These are phyloP conservation scores for Nitzschia inconspicua DNA, from an alignment of 108 stramenopile species.

Conservation along the genomic window DNA sequence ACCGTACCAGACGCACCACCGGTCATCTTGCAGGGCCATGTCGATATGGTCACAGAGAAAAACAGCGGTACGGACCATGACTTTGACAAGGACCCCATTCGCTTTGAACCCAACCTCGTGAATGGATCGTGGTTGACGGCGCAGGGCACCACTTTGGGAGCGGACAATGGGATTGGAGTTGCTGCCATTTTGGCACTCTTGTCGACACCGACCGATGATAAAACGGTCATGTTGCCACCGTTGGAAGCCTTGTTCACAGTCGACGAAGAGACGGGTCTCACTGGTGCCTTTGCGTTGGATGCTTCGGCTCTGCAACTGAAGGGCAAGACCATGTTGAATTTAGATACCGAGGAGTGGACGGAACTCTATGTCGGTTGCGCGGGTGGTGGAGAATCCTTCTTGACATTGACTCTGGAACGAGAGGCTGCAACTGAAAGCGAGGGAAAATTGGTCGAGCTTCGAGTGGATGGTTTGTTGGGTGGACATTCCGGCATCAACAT, in stretches of 20 bases:
- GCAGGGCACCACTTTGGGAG: slow-evolving; percentile 33
- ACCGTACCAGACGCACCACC: slow-evolving; percentile 23
- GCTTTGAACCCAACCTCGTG: not conserved
- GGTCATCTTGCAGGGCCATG: slow-evolving; percentile 31
- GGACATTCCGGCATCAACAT: slow-evolving; percentile 34
- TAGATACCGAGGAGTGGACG: slow-evolving; percentile 41
- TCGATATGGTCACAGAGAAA: slow-evolving; percentile 42
- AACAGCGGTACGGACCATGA: slow-evolving; percentile 27
- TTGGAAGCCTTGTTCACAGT: slow-evolving; percentile 40
- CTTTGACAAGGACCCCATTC: slow-evolving; percentile 9
- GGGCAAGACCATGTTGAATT: slow-evolving; percentile 31
- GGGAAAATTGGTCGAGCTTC: not conserved
- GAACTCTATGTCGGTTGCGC: slow-evolving; percentile 38
- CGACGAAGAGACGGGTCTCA: slow-evolving; percentile 43
- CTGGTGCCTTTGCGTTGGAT: slow-evolving; percentile 26
- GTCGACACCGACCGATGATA: slow-evolving; percentile 4
- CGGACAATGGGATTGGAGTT: slow-evolving; percentile 40
- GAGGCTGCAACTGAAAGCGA: not conserved
- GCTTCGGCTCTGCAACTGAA: slow-evolving; percentile 10
- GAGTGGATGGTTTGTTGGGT: slow-evolving; percentile 30
- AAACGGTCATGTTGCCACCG: slow-evolving; percentile 20
- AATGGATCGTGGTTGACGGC: slow-evolving; percentile 29
- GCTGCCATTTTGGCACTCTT: slow-evolving; percentile 31
- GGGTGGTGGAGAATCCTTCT: slow-evolving; percentile 29
- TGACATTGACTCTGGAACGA: slow-evolving; percentile 2